Evolutionary conservation across 805 yeast genomes (phyloP), one percentile per base, ranked within the genome.

Genomic region (Saturnispora gosingensis): DNA sequence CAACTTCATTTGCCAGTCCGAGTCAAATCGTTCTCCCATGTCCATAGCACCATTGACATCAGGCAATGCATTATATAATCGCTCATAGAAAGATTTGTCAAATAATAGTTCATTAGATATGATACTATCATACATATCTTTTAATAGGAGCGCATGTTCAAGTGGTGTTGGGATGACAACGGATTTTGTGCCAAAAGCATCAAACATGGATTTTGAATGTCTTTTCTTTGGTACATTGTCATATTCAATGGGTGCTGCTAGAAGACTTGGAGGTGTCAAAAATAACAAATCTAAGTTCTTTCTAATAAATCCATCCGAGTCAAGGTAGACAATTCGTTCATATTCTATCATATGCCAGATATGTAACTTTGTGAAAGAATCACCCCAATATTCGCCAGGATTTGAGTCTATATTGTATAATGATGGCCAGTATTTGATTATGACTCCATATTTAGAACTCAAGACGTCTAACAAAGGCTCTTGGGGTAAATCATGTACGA

Each of bases 271-370:
- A 9, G 82, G 81, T 3, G 76, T 39, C 53, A 76, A 73, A 56
- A 79, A 77, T 42, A 78, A 59, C 53, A 78, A 81, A 62, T 79
- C 83, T 58, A 80, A 53, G 42, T 71, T 62, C 9, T 61, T 61
- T 16, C 61, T 55, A 13, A 80, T 57, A 7, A 62, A 53, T 2
- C 82, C 73, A 64, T 82, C 87, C 9, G 81, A 72, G 61, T 82
- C 88, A 58, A 82, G 62, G 60, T 73, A 81, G 13, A 82, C 71
- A 16, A 82, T 60, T 45, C 83, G 63, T 25, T 78, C 77, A 59
- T 70, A 82, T 35, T 76, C 72, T 0, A 67, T 63, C 57, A 71
- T 71, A 50, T 73, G 69, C 60, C 82, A 82, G 0, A 78, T 72
- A 54, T 72, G 67, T 28, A 82, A 65, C 58, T 82, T 82, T 1